Base-by-base conservation (phyloP, 139 green algal species). In the Pleodorina starrii region DNA sequence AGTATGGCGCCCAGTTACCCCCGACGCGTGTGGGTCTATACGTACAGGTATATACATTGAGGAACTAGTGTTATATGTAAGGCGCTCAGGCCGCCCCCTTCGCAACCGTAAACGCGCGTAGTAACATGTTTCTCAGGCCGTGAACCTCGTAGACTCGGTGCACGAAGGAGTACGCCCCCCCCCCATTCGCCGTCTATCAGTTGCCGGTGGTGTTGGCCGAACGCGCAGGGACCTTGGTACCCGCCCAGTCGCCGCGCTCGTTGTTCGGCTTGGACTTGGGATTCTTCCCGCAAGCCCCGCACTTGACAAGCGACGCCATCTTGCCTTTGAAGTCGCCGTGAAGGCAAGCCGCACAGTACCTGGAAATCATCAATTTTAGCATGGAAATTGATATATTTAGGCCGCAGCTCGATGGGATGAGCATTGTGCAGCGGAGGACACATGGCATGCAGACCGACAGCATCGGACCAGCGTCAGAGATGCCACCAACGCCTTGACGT, bases 301-400 rank as follows among this genome's bases (percentile, higher is more conserved):
- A 87, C 63, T 87, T 87, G 40, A 38, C 21, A 10, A 87, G 43
- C 10, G 60, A 78, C 0, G 57, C 42, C 80, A 87, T 87, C 60
- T 87, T 87, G n/a, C 80, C 80, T 25, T 77, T n/a, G 80, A 87
- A 87, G 27, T 87, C 80, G 2, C 80, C 80, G 42, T 87, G 80
- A 5, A 87, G 80, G 80, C 80, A 87, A 16, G 80, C 80, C 23
- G 80, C 80, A 40, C 80, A 87, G 63, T 87, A 87, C 60, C 80
- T 87, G 63, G 16, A 35, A 12, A 12, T 17, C 21, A 69, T 14
- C 11, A 32, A 3, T 21, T 2, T 32, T 66, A 48, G 46, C 19
- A 27, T 36, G 29, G 2, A 51, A 3, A 25, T 12, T 51, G 3
- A 32, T 5, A 46, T 23, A 54, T 5, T 11, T 40, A 7, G 40